Evolutionary conservation across 1,284 basidiomycete species (phyloP), one percentile per base, ranked within the genome.

Genomic region (Fereydounia khargensis): DNA sequence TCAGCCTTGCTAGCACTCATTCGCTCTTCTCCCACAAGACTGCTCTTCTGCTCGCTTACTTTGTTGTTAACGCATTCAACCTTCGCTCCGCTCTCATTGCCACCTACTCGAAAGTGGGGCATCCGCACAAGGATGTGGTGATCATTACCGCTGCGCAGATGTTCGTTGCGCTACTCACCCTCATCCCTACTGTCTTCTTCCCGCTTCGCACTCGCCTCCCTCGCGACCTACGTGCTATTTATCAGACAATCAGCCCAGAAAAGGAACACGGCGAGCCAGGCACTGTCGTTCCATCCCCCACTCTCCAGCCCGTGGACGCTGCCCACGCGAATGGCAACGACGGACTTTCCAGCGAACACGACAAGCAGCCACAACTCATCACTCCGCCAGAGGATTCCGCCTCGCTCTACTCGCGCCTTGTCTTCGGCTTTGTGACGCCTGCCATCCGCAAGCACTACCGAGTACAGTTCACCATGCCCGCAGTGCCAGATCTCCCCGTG

Each of bases 401-500:
- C 2, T 68, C 68, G 14, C 52, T 75, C 11, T 48, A 61, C 22
- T 68, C 64, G n/a, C 64, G 70, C 28, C 57, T 57, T 30, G 52
- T 58, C 3, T 75, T 73, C 35, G 47, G 59, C 31, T 75, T 71
- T 39, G 50, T 68, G 35, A 60, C 61, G 20, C 60, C 78, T 0
- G 67, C 78, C 34, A 70, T 81, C 16, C 70, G 77, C 51, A 76
- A 77, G 47, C 77, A 80, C 56, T 80, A 78, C 61, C 68, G 64
- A 31, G 69, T 46, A 3, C 77, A 79, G 1, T 74, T 80, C 48
- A 76, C 73, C 7, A 58, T 79, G 28, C 62, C 73, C 10, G 76
- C 79, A 23, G 77, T 81, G 6, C 81, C 81, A 0, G 79, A 79
- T 17, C 68, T 82, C 2, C 70, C 80, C 6, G 78, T 81, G 22